A percentile compares a stretch with the other conserved stretches of the same genome.
phyloP scores from a whole-genome alignment of 2,329 filamentous ascomycete genomes.

The Coniochaeta sp. region DNA sequence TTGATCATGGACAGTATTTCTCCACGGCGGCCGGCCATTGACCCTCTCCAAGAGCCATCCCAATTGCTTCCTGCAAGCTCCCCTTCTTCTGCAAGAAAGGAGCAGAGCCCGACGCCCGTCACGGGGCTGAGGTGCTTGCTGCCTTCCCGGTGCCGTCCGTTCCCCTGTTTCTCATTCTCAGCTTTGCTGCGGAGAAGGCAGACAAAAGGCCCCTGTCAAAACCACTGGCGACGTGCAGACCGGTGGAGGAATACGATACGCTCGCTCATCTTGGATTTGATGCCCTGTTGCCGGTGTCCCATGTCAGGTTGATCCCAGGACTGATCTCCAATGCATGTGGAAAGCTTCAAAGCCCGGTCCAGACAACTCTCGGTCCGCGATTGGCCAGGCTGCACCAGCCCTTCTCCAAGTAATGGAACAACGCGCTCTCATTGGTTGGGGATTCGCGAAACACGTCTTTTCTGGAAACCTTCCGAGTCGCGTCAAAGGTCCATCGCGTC shows the following conservation, averaged over 20 bases:
- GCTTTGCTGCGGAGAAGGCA: not conserved
- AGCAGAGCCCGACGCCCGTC: not conserved
- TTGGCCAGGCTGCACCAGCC: not conserved
- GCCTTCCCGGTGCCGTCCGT: not conserved
- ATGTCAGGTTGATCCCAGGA: not conserved
- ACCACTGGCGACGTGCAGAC: not conserved
- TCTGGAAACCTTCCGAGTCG: not conserved
- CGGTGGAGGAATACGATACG: not conserved
- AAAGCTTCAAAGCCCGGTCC: not conserved
- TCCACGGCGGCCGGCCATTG: no score
- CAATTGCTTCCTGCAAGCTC: no score
- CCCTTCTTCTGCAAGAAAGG: no score
- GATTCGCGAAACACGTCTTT: not conserved
- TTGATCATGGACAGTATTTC: no score
- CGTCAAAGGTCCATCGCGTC: not conserved
- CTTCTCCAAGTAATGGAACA: not conserved
- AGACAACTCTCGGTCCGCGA: not conserved
- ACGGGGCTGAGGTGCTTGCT: not conserved
- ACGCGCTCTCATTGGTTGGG: not conserved
- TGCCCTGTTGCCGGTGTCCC: not conserved
- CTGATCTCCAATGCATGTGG: not conserved
- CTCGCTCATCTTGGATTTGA: not conserved
- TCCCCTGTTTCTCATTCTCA: not conserved
- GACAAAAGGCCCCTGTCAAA: not conserved
- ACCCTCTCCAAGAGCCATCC: no score